A percentile compares a stretch with the other conserved stretches of the same genome.
phyloP scores from a whole-genome alignment of 441 rosid genomes.

The Pelargonium australe region DNA sequence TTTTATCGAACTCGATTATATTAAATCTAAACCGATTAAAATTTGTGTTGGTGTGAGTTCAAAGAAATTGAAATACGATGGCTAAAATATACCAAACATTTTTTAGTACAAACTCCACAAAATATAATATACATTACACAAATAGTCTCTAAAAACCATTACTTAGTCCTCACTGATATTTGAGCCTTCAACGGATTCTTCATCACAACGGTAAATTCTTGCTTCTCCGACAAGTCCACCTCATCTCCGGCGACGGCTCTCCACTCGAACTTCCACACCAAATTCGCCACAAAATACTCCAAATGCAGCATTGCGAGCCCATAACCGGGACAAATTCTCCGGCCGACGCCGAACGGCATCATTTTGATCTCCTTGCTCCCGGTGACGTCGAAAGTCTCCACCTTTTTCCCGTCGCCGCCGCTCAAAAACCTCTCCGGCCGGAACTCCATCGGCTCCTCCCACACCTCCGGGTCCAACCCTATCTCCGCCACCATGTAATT shows the following conservation, averaged over 20 bases:
- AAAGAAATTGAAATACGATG: too few species aligned
- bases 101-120: too few species aligned
- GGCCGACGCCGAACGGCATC: slow-evolving; percentile 44
- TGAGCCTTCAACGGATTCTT: slow-evolving; percentile 32
- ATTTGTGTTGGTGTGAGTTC: too few species aligned
- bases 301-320: slow-evolving; percentile 30
- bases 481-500: slow-evolving; percentile 33
- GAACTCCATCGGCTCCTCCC: slow-evolving; percentile 52
- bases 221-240: slow-evolving; percentile 34
- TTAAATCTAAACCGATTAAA: too few species aligned
- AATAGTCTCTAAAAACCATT: too few species aligned
- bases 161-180: too few species aligned
- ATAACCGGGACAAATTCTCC: slow-evolving; percentile 47
- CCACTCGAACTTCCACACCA: slow-evolving; percentile 32
- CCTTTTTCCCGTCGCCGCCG: slow-evolving; percentile 24
- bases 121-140: too few species aligned
- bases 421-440: slow-evolving; percentile 34
- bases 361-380: slow-evolving; percentile 35
- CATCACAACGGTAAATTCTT: slow-evolving; percentile 24
- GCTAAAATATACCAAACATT: too few species aligned
- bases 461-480: slow-evolving; percentile 40
- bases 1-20: too few species aligned
- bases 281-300: slow-evolving; percentile 42
- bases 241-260: slow-evolving; percentile 26
- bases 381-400: slow-evolving; percentile 27